Percentiles rank a stretch among this genome's conserved stretches.
Conservation (phyloP, 805 yeast species). For the Candida insectalens region DNA sequence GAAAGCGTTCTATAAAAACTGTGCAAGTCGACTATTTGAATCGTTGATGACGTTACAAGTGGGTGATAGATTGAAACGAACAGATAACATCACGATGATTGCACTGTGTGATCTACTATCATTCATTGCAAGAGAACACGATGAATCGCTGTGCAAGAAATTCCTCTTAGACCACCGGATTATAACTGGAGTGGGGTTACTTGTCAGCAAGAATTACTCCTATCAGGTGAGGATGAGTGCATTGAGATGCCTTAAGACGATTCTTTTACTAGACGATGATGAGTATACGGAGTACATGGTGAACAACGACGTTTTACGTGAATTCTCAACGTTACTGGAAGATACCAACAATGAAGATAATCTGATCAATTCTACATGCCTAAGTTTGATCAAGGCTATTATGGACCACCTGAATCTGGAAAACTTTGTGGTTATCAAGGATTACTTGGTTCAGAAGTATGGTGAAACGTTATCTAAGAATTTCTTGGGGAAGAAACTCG, state of each 20-base stretch:
- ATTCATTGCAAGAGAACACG: slow-evolving; percentile 62
- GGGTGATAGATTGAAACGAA: not conserved
- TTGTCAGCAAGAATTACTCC: slow-evolving; percentile 35
- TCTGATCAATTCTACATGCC: slow-evolving; percentile 63
- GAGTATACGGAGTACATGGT: slow-evolving; percentile 48
- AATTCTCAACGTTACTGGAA: slow-evolving; percentile 38
- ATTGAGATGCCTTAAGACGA: slow-evolving; percentile 55
- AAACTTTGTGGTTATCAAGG: slow-evolving; percentile 14
- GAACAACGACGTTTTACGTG: slow-evolving; percentile 40
- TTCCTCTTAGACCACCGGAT: slow-evolving; percentile 56
- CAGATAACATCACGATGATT: slow-evolving; percentile 9
- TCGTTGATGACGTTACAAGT: slow-evolving; percentile 16
- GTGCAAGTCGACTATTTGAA: slow-evolving; percentile 18
- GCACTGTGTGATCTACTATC: slow-evolving; percentile 59
- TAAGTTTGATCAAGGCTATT: slow-evolving; percentile 38
- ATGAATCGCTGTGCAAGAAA: slow-evolving; percentile 41
- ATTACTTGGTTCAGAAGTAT: slow-evolving; percentile 14
- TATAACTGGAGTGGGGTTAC: slow-evolving; percentile 41
- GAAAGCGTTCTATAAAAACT: slow-evolving; percentile 48
- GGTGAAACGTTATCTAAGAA: slow-evolving; percentile 8
- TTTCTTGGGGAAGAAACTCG: slow-evolving; percentile 14
- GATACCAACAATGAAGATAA: slow-evolving; percentile 44
- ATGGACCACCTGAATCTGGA: slow-evolving; percentile 10
- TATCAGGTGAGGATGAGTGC: slow-evolving; percentile 57
- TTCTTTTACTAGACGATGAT: slow-evolving; percentile 55